Evolutionary conservation across 192 early-diverging fungal species (phyloP).

Genomic region (Allomyces macrogynus): DNA sequence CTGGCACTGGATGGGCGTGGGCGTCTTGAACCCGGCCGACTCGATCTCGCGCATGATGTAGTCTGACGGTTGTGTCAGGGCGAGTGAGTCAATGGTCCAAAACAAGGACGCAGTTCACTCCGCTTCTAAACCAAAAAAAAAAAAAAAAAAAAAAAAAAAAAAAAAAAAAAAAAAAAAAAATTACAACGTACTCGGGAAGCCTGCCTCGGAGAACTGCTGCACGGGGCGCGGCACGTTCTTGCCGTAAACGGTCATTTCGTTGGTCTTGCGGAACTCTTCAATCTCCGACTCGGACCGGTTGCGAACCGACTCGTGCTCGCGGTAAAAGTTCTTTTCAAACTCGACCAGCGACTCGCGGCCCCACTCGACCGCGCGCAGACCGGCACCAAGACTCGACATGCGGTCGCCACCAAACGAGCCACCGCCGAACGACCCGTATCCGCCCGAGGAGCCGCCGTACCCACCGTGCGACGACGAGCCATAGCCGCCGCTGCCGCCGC

Average conservation of each 20-base stretch:
- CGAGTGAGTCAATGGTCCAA: no score
- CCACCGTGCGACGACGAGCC: slow-evolving; percentile 10
- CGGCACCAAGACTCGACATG: slow-evolving; percentile 29
- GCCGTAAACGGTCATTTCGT: slow-evolving; percentile 72
- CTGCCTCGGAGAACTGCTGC: slow-evolving; percentile 68
- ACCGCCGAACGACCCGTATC: slow-evolving; percentile 12
- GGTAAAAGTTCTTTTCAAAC: slow-evolving; percentile 96
- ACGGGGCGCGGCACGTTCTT: slow-evolving; percentile 77
- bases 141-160: background rate
- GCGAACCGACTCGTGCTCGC: slow-evolving; percentile 54
- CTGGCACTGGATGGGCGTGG: slow-evolving; percentile 89
- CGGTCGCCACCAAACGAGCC: slow-evolving; percentile 24
- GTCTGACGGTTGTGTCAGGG: slow-evolving; percentile 7
- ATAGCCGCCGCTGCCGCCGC: slow-evolving; percentile 14
- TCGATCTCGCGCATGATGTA: slow-evolving; percentile 78
- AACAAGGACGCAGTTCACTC: background rate
- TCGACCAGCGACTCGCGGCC: slow-evolving; percentile 38
- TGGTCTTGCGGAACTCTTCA: slow-evolving; percentile 47
- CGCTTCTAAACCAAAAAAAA: background rate
- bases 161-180: background rate
- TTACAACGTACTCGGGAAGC: slow-evolving; percentile 56
- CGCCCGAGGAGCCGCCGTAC: slow-evolving; percentile 10
- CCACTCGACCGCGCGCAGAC: slow-evolving; percentile 43
- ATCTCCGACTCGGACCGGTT: slow-evolving; percentile 47
- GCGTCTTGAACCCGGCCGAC: slow-evolving; percentile 61